Conservation (phyloP, 2,329 filamentous ascomycete species). For the Paecilomyces formosus region DNA sequence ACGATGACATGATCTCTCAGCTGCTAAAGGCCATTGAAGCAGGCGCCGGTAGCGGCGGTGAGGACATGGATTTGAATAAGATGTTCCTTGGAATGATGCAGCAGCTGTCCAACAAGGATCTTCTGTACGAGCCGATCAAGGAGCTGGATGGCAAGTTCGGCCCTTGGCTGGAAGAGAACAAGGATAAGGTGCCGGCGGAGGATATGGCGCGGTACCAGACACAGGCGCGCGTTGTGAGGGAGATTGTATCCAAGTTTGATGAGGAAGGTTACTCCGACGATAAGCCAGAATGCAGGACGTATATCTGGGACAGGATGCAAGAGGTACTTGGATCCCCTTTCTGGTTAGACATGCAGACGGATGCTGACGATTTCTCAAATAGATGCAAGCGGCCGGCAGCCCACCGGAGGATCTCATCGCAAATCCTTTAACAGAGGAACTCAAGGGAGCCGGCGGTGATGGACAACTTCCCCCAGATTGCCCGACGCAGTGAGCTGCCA, state of each 20-base stretch:
- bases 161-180: slow-evolving; percentile 76
- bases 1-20: slow-evolving; percentile 81
- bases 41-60: slow-evolving; percentile 48
- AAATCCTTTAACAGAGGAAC: slow-evolving; percentile 56
- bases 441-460: slow-evolving; percentile 71
- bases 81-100: slow-evolving; percentile 99
- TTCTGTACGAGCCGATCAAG: slow-evolving; percentile 97
- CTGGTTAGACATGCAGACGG: not conserved
- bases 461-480: slow-evolving; percentile 51
- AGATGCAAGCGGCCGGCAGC: slow-evolving; percentile 96
- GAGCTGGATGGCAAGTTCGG: slow-evolving; percentile 91
- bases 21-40: slow-evolving; percentile 83
- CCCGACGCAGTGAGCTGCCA: slow-evolving; percentile 49
- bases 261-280: slow-evolving; percentile 72
- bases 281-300: slow-evolving; percentile 74
- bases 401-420: slow-evolving; percentile 79
- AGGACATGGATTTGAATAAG: slow-evolving; percentile 84
- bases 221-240: slow-evolving; percentile 69
- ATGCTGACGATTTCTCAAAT: slow-evolving; percentile 10
- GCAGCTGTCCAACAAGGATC: slow-evolving; percentile 96
- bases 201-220: slow-evolving; percentile 74
- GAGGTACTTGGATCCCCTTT: slow-evolving; percentile 54
- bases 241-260: slow-evolving; percentile 89
- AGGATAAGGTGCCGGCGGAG: slow-evolving; percentile 53
- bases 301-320: slow-evolving; percentile 96